Evolutionary conservation across 768 basidiomycete species (phyloP), one percentile per base, ranked within the genome.

Genomic region (Crepidotus variabilis): DNA sequence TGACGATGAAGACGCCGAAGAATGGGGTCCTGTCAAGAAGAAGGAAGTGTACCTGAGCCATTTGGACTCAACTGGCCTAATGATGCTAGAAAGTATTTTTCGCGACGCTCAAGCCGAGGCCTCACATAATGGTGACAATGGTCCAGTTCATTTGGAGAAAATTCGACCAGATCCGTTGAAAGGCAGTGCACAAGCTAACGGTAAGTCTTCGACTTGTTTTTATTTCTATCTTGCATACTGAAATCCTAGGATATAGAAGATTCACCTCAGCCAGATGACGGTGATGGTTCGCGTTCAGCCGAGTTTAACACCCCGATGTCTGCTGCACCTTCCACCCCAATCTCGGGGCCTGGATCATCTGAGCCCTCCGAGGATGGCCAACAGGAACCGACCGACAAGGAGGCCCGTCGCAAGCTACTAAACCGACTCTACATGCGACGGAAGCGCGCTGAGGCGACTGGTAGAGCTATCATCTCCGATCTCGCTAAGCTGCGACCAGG

Each of bases 371-470:
- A 51, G 49, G 53, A 59, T 18, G 43, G 47, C 18, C 57, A 55
- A 4, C 59, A 54, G 14, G 55, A 62, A 18, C 58, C 57, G 28
- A 18, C 59, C 60, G n/a, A 52, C 53, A 28, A 71, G 79, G 20
- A 80, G 76, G 18, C 79, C 8, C 83, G 83, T 6, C 79, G 84
- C 33, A 82, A 79, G n/a, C 59, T 81, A 21, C 71, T 72, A 56
- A 89, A 89, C 56, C 76, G 87, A 36, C 71, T 90, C 6, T 81
- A 87, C 60, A 90, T 90, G 89, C 83, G 88, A 5, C 79, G 81
- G 24, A 85, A 82, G 65, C 79, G 88, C 45, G 88, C 89, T 2
- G 69, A 73, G 24, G 68, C 73, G 32, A 50, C 63, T 65, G 24
- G 86, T 75, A 39, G 67, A 60, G 11, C 64, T 57, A 8, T 68